These are phyloP conservation scores for Corrigiola litoralis DNA, from an alignment of 179 eudicot genomes.

Conservation along the genomic window DNA sequence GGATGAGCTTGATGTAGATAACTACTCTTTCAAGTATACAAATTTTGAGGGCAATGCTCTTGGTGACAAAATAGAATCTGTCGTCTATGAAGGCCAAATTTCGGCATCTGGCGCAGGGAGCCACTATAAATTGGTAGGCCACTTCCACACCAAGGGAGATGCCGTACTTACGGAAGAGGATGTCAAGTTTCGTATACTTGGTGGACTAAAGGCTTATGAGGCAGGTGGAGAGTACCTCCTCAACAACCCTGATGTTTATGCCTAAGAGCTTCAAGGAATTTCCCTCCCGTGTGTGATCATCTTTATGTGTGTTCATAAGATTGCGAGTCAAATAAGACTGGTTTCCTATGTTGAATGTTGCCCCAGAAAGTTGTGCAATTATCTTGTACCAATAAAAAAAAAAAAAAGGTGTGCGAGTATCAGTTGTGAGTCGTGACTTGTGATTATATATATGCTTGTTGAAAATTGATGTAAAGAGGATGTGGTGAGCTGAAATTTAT, in stretches of 20 bases:
- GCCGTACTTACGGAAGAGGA: background rate
- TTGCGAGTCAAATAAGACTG: too few species aligned
- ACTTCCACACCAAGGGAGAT: background rate
- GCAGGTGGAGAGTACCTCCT: background rate
- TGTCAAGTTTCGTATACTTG: too few species aligned
- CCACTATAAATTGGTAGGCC: slow-evolving; percentile 5
- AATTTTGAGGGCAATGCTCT: slow-evolving; percentile 17
- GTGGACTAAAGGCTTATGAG: background rate
- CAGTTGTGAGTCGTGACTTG: too few species aligned
- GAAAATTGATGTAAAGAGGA: too few species aligned
- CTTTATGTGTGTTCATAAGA: background rate
- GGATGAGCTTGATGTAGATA: slow-evolving; percentile 7
- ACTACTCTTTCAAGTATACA: slow-evolving; percentile 11
- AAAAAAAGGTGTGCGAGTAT: too few species aligned
- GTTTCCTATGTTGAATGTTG: too few species aligned
- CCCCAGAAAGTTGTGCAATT: too few species aligned
- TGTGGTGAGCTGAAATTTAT: too few species aligned
- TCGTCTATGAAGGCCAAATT: slow-evolving; percentile 9
- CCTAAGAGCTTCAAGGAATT: background rate
- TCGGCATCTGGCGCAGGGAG: slow-evolving; percentile 1
- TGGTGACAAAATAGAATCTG: slow-evolving; percentile 8
- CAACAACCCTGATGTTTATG: background rate
- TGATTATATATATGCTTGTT: too few species aligned
- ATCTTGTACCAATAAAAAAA: too few species aligned
- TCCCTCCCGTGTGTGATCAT: background rate